These are phyloP conservation scores for Priceomyces medius DNA, from an alignment of 805 yeast species.

Conservation along the genomic window DNA sequence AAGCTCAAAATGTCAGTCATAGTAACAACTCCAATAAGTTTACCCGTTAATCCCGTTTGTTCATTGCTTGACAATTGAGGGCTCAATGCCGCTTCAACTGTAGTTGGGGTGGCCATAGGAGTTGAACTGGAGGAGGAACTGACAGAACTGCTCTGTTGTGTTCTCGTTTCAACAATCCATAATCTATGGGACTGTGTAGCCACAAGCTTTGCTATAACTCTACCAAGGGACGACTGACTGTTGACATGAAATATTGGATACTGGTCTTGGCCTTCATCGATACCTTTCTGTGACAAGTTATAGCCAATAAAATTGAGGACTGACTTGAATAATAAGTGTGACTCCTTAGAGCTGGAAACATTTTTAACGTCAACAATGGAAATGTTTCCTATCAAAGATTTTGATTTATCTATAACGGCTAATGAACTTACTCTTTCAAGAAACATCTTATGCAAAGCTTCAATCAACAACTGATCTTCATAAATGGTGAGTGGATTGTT, in stretches of 20 bases:
- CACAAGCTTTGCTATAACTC: conserved; percentile 90
- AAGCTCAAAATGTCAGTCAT: conserved; percentile 85
- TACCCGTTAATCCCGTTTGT: conserved; percentile 62
- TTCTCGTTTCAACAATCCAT: conserved; percentile 64
- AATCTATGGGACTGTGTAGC: conserved; percentile 92
- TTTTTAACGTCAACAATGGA: conserved; percentile 92
- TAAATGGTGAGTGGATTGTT: conserved; percentile 69
- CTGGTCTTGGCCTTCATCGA: conserved; percentile 92
- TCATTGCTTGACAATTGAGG: conserved; percentile 12
- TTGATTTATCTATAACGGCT: conserved; percentile 83
- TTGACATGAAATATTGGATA: conserved; percentile 96
- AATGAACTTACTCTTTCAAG: conserved; percentile 79
- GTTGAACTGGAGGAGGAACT: conserved; percentile 8
- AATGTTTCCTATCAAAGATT: conserved; percentile 82
- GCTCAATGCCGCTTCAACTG: conserved; percentile 19
- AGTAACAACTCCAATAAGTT: conserved; percentile 86
- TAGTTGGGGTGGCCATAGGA: conserved; percentile 17
- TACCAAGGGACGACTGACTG: conserved; percentile 71
- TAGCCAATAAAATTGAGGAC: conserved; percentile 87
- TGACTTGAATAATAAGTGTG: conserved; percentile 74
- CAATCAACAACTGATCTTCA: conserved; percentile 85
- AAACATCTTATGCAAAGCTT: conserved; percentile 85
- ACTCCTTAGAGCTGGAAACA: conserved; percentile 83
- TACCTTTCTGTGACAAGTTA: conserved; percentile 82
- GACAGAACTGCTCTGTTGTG: conserved; percentile 4